Evolutionary conservation across 1,284 basidiomycete genomes (phyloP), one percentile per base, ranked within the genome.

Genomic region (Coriolopsis trogii): DNA sequence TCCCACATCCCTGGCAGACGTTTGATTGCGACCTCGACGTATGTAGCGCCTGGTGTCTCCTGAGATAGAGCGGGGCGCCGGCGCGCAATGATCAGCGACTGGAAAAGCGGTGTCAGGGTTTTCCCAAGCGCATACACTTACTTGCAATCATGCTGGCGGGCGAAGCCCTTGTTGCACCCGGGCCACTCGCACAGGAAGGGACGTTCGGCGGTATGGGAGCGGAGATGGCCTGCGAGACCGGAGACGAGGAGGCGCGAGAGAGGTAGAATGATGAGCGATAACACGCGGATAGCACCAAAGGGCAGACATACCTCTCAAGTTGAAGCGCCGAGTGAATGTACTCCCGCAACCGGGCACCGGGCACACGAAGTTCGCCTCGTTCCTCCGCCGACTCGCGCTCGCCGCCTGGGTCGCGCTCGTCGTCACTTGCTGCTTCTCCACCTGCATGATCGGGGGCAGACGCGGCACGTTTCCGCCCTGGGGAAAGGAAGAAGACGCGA

Each of bases 131-230:
- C 42, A 53, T 60, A 47, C 51, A 82, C 88, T 60, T 75, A 91
- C 84, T 96, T 96, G 87, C 94, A 96, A 70, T 98, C 95, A 70
- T 97, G 94, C 68, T 95, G 92, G 40, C 95, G 82, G 29, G 95
- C 95, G 67, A 97, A 97, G 21, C 92, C 87, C 68, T 97, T 97
- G 64, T 89, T 90, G 70, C 95, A 98, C 13, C 92, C 93, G 2
- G 92, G 91, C 82, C 91, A 95, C 53, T 91, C 85, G 69, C 95
- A 98, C 56, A 93, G 84, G 72, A 93, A 98, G 29, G 95, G 95
- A 51, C 93, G 79, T 71, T 97, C 93, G 69, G 96, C 94, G 23
- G 94, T 96, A 70, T 98, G 95, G n/a, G 94, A 96, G 62, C 95
- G 85, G 60, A 98, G 71, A 74, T 98, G 95, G 44, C 95, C 95